These are phyloP conservation scores for Ophiostoma australiae DNA, from an alignment of 2,329 filamentous ascomycete species.

Conservation along the genomic window DNA sequence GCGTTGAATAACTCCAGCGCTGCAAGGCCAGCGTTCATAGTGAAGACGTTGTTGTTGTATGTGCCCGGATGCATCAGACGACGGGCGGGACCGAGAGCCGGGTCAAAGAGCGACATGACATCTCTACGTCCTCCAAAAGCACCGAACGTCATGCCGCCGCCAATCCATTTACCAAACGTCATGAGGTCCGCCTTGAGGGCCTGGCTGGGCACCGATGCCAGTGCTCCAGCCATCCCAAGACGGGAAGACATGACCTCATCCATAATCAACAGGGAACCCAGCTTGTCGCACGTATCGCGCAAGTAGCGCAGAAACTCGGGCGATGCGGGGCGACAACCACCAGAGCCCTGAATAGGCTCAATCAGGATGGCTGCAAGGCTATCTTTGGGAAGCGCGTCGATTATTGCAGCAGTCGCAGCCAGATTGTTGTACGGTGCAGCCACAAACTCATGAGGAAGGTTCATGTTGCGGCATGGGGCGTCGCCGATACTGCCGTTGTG, in stretches of 20 bases:
- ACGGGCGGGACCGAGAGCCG: constrained; percentile 54
- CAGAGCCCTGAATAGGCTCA: constrained; percentile 60
- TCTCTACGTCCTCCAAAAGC: constrained; percentile 54
- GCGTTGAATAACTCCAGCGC: constrained; percentile 38
- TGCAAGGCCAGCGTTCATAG: constrained; percentile 51
- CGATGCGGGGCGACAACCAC: constrained; percentile 50
- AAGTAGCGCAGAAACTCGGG: constrained; percentile 44
- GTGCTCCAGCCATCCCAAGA: constrained; percentile 47
- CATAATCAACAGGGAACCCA: constrained; percentile 51
- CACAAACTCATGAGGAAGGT: constrained; percentile 49
- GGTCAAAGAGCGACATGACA: constrained; percentile 67
- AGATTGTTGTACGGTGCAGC: constrained; percentile 59
- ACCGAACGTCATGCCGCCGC: constrained; percentile 55
- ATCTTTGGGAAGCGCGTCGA: constrained; percentile 36
- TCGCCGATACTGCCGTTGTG: constrained; percentile 27
- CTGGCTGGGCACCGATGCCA: constrained; percentile 46
- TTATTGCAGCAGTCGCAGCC: constrained; percentile 41
- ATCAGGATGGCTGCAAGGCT: constrained; percentile 59
- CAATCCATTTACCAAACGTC: constrained; percentile 54
- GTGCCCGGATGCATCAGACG: constrained; percentile 52
- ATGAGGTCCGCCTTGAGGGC: constrained; percentile 54
- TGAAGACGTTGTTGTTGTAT: constrained; percentile 58
- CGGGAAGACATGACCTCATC: constrained; percentile 68
- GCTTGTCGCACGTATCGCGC: constrained; percentile 20
- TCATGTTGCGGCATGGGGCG: constrained; percentile 43